phyloP scores from a whole-genome alignment of 805 yeast genomes.

The Barnettozyma siamensis region DNA sequence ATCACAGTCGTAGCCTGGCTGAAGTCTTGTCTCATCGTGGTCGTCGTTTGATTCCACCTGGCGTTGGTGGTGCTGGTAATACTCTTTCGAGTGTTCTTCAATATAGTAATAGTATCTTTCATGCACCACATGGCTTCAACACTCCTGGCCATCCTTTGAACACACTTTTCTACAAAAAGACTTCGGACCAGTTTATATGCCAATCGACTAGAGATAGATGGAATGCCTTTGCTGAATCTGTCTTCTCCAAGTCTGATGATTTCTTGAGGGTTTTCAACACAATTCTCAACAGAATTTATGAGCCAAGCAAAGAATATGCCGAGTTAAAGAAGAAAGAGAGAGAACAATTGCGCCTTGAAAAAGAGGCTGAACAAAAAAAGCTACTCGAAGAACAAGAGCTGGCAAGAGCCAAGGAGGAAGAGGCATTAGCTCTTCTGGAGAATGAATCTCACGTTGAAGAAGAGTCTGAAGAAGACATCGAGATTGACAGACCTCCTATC shows the following conservation, averaged over 20 bases:
- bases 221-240: conserved; percentile 50
- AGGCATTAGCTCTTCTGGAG: neutral
- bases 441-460: conserved; percentile 3
- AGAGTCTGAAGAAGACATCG: conserved; percentile 10
- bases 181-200: conserved; percentile 9
- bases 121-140: neutral
- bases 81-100: neutral
- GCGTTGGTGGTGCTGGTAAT: neutral
- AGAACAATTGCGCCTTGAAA: conserved; percentile 20
- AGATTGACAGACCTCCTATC: conserved; percentile 40
- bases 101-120: neutral
- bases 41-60: neutral
- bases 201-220: conserved; percentile 61
- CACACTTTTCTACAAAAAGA: neutral
- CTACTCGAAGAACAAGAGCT: conserved; percentile 23
- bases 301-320: conserved; percentile 37
- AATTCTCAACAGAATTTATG: conserved; percentile 43
- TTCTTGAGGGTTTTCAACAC: conserved; percentile 33
- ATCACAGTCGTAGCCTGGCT: neutral
- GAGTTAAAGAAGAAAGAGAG: conserved; percentile 23
- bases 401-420: conserved; percentile 1
- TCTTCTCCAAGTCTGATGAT: conserved; percentile 38
- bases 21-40: conserved; percentile 4
- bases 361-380: conserved; percentile 23
- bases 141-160: neutral